Evolutionary conservation across 352 stramenopile species (phyloP).

Genomic region (Phytophthora colocasiae): DNA sequence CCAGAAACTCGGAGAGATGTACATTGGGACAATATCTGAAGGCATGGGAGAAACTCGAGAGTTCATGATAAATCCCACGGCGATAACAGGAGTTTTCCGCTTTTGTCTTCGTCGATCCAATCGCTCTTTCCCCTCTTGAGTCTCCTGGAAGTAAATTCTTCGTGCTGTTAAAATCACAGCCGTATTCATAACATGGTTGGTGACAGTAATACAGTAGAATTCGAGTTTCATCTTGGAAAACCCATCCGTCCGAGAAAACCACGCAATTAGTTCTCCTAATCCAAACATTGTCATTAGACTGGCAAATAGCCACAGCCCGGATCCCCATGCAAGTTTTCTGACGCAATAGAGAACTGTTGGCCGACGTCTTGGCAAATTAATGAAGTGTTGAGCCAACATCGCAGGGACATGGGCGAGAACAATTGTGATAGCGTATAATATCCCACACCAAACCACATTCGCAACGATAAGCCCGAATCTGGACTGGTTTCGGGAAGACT

Average conservation of each 20-base stretch:
- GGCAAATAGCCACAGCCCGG: neutral
- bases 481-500: conserved; percentile 16
- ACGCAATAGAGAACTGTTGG: conserved; percentile 24
- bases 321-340: conserved; percentile 5
- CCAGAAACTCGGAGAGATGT: conserved; percentile 28
- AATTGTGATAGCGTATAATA: conserved; percentile 37
- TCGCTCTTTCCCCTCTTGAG: conserved; percentile 19
- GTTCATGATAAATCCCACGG: conserved; percentile 8
- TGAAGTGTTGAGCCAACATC: conserved; percentile 36
- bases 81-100: conserved; percentile 21
- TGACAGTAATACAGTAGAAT: conserved; percentile 36
- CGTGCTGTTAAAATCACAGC: conserved; percentile 22
- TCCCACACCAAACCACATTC: conserved; percentile 38
- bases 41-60: conserved; percentile 14
- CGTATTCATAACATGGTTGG: conserved; percentile 32
- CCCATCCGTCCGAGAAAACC: neutral
- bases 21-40: conserved; percentile 17
- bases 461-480: conserved; percentile 32
- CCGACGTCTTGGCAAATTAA: conserved; percentile 9
- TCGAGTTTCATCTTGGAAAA: conserved; percentile 35
- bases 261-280: conserved; percentile 13
- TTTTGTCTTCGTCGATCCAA: conserved; percentile 22
- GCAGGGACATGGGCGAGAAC: conserved; percentile 29
- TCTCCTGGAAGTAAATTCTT: conserved; percentile 36
- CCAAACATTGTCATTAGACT: conserved; percentile 22